Base-by-base conservation (phyloP, 805 yeast species). In the Suhomyces emberorum region DNA sequence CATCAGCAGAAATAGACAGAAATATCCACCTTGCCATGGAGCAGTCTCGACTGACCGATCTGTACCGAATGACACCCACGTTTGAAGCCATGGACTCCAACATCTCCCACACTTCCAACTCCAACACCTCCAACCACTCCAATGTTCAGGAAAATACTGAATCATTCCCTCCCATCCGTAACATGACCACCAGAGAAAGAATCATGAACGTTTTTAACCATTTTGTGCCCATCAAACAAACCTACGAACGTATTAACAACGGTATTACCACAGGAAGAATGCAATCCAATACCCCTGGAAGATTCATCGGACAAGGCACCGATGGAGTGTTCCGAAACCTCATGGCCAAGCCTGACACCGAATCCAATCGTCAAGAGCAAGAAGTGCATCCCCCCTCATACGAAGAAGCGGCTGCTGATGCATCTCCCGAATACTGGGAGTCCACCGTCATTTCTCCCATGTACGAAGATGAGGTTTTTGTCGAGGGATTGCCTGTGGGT, bases 341-440 rank as follows among this genome's bases (percentile, higher is more conserved):
- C 49, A 76, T 85, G 49, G 98, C 98, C 3, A 91, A 89, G 53
- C 96, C 96, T 4, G 91, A 82, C 32, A 55, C 73, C 0, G 67
- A 64, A 34, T 33, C 59, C 12, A 43, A 39, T 9, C 44, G 60
- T 15, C 51, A 51, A 7, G 53, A 58, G 12, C 54, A 56, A 27
- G 89, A 83, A 41, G 67, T 67, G 21, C 82, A 86, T 26, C 74
- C 79, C 15, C 98, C 98, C 3, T 72, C 95, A 0, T 93, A 93
- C 61, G 96, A 87, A 38, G 98, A 89, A 55, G 98, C 96, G 0
- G 87, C 96, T 0, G 83, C 88, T 3, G 98, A 93, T 56, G 77
- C 93, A 11, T 79, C 95, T 0, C 98, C 98, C 0, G 95, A 96
- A 26, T 93, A 93, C 61, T 93, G 97, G 95, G 98, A 93, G 59